Evolutionary conservation across 306 rosid species (phyloP).

Genomic region (Oemleria cerasiformis): DNA sequence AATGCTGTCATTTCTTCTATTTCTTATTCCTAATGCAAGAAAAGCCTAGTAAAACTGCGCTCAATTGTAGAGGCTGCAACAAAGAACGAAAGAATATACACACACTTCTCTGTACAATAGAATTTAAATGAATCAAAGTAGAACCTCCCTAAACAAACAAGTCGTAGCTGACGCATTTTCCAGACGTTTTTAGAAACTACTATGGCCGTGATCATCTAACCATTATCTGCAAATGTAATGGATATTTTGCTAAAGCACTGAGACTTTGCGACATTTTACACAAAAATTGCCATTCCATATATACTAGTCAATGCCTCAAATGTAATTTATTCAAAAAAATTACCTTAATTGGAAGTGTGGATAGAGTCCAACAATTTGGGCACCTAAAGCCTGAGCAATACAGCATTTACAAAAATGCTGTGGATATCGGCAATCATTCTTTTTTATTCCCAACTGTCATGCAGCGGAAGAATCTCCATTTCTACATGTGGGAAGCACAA

Average conservation of each 20-base stretch:
- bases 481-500: slow-evolving; percentile 11
- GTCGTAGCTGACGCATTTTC: not conserved
- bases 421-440: not conserved
- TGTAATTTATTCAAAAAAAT: not conserved
- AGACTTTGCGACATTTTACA: not conserved
- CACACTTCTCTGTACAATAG: slow-evolving; percentile 7
- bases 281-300: not conserved
- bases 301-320: not conserved
- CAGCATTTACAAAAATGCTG: slow-evolving; percentile 12
- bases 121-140: not conserved
- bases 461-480: slow-evolving; percentile 29
- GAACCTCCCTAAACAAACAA: not conserved
- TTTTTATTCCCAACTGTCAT: slow-evolving; percentile 17
- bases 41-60: not conserved
- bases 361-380: slow-evolving; percentile 12
- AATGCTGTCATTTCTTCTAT: not conserved
- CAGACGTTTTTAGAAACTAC: not conserved
- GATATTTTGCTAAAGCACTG: not conserved
- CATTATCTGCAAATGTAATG: slow-evolving; percentile 2
- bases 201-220: slow-evolving; percentile 1
- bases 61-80: not conserved
- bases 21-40: not conserved
- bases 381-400: slow-evolving; percentile 14
- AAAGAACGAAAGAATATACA: slow-evolving; percentile 5
- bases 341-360: not conserved